Base-by-base conservation (phyloP, 176 grass and related monocot genomes). In the Aegilops speltoides region DNA sequence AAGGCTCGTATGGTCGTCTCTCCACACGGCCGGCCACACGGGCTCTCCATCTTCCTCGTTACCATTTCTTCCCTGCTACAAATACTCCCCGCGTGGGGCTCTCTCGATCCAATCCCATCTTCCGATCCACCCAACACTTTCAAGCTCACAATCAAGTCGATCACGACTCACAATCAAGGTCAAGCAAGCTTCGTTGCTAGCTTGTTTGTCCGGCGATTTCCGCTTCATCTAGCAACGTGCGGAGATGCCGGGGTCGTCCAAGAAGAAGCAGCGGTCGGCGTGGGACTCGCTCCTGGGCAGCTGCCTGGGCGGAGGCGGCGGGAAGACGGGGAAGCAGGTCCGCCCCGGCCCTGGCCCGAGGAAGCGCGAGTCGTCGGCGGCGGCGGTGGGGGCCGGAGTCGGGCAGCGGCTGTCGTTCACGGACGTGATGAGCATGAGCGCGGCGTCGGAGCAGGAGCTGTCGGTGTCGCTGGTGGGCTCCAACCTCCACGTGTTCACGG, bases 401-500 rank as follows among this genome's bases (percentile, higher is more conserved):
- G 43, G 78, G 82, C 90, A 90, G 75, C 85, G 94, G 17, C 75
- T 93, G 23, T 96, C 94, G 6, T 67, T 93, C 57, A 91, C 94
- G 20, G 88, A 91, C 69, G 71, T 93, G 77, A 93, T 88, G 79
- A 91, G 89, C 79, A 93, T 88, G 79, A 91, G 89, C 79, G 71
- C 56, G 22, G 81, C 86, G 22, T 90, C 94, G 50, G 91, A 93
- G 16, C 91, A 96, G 76, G 94, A 96, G 5, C 87, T 96, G 34
- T 96, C 94, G 31, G 83, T 96, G 64, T 93, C 94, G 23, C 94
- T 96, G 64, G 87, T 82, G 12, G 94, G 94, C 1, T 93, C 94
- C 0, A 96, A 96, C 82, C 87, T 96, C 5, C 82, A 90, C 8
- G 94, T 93, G 84, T 96, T 96, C 89, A 89, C 87, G 22, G 89